phyloP scores from a whole-genome alignment of 2,329 filamentous ascomycete genomes.

The Cercospora brassicicola region DNA sequence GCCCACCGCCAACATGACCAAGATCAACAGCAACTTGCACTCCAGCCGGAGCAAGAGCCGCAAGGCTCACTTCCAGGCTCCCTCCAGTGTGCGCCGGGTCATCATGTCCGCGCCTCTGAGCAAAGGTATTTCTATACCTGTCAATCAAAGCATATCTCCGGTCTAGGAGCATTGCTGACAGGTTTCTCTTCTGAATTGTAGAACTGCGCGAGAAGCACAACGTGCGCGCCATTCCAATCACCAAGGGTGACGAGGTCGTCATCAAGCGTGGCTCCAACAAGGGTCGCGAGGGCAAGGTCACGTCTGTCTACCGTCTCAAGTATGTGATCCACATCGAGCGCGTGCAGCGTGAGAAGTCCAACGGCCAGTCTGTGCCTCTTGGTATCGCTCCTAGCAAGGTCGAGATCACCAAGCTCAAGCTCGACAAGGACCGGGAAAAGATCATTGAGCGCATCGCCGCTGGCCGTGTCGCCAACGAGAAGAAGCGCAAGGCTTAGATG shows the following conservation, averaged over 20 bases:
- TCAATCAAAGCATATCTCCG: constrained; percentile 17
- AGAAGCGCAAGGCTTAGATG: constrained; percentile 51
- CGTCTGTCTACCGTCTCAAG: constrained; percentile 96
- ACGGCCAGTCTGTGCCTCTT: constrained; percentile 91
- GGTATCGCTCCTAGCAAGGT: constrained; percentile 96
- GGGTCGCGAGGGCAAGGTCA: constrained; percentile 98
- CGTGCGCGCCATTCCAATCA: constrained; percentile 94
- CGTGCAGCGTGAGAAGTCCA: constrained; percentile 94
- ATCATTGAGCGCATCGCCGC: constrained; percentile 82
- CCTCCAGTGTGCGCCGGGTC: constrained; percentile 87
- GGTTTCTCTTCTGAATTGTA: constrained; percentile 15
- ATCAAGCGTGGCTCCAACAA: constrained; percentile 93
- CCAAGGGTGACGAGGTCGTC: constrained; percentile 81
- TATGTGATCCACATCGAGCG: constrained; percentile 97
- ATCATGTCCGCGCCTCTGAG: constrained; percentile 96
- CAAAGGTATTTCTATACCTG: constrained; percentile 59
- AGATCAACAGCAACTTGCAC: constrained; percentile 65
- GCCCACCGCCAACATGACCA: constrained; percentile 63
- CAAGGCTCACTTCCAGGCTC: constrained; percentile 96
- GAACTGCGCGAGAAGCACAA: constrained; percentile 98
- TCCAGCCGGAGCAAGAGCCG: constrained; percentile 97
- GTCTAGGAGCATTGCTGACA: constrained; percentile 30
- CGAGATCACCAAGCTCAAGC: constrained; percentile 97
- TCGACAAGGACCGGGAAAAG: constrained; percentile 90
- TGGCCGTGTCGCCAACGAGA: constrained; percentile 67